phyloP scores from a whole-genome alignment of 257 asterid species.

The Eustoma russellianum region DNA sequence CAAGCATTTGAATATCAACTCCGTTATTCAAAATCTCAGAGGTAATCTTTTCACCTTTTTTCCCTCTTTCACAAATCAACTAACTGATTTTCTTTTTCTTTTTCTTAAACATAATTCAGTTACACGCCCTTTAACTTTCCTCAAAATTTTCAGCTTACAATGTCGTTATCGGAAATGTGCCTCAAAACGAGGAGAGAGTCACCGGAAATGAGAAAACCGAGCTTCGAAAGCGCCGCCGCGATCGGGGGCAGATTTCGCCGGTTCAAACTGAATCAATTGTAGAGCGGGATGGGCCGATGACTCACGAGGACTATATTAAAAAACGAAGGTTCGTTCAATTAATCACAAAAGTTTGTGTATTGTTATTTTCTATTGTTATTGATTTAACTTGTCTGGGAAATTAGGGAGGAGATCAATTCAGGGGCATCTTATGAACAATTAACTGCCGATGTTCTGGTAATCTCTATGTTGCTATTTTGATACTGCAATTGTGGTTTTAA shows the following conservation, averaged over 20 bases:
- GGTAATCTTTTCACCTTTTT: constrained; percentile 19
- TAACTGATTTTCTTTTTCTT: background rate
- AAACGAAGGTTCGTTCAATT: constrained; percentile 40
- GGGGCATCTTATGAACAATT: constrained; percentile 47
- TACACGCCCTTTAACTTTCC: background rate
- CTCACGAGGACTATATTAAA: constrained; percentile 63
- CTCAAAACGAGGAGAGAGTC: constrained; percentile 16
- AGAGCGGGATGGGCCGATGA: constrained; percentile 52
- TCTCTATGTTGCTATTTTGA: too few species aligned
- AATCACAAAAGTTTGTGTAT: background rate
- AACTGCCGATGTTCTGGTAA: constrained; percentile 60
- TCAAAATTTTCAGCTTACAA: constrained; percentile 49
- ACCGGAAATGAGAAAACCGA: constrained; percentile 10
- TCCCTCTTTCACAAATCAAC: background rate
- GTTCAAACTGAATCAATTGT: constrained; percentile 17
- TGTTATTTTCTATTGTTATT: background rate
- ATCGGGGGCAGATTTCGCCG: constrained; percentile 16
- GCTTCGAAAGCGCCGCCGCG: constrained; percentile 43
- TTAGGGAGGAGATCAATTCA: constrained; percentile 55
- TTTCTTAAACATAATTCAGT: background rate
- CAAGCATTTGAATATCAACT: constrained; percentile 58
- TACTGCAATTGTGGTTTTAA: too few species aligned
- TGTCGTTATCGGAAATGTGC: constrained; percentile 42
- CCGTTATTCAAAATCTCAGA: constrained; percentile 66
- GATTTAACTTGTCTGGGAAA: background rate